These are phyloP conservation scores for Babesia bigemina DNA, from an alignment of 169 alveolate genomes.

Conservation along the genomic window DNA sequence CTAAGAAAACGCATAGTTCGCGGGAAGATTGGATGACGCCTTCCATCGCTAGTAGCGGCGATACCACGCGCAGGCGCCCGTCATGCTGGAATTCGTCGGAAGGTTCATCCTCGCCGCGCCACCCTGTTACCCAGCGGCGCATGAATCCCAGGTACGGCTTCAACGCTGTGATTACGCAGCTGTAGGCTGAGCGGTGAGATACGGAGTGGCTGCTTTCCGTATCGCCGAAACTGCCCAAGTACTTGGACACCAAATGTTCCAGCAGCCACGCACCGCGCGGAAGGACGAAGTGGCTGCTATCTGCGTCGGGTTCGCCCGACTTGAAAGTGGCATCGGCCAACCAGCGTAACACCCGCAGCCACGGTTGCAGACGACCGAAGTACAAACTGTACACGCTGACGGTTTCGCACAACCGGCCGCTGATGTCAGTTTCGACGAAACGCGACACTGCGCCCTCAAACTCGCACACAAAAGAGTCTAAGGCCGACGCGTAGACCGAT, in stretches of 20 bases:
- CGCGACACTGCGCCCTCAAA: constrained; percentile 4
- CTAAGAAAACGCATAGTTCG: neutral
- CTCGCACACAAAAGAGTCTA: neutral
- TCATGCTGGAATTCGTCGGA: constrained; percentile 11
- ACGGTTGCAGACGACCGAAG: constrained; percentile 2
- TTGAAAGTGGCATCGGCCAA: neutral
- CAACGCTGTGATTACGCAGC: neutral
- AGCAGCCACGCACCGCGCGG: constrained; percentile 13
- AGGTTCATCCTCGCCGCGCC: neutral
- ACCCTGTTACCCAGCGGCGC: constrained; percentile 20
- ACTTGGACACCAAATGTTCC: constrained; percentile 10
- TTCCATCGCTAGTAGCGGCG: constrained; percentile 3
- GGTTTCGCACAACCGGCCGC: constrained; percentile 7
- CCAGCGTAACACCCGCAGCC: constrained; percentile 21
- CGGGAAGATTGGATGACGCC: constrained; percentile 3
- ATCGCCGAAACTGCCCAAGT: constrained; percentile 5
- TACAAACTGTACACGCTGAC: constrained; percentile 19
- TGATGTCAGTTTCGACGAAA: constrained; percentile 3
- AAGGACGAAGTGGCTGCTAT: neutral
- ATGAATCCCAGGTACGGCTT: constrained; percentile 30
- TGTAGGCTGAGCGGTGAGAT: neutral
- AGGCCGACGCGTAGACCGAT: constrained; percentile 9
- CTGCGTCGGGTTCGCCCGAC: neutral
- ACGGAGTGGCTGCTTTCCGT: neutral
- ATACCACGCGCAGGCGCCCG: neutral